A percentile compares a stretch with the other conserved stretches of the same genome.
phyloP scores from a whole-genome alignment of 2,329 filamentous ascomycete genomes.

The Verticillium albo-atrum region DNA sequence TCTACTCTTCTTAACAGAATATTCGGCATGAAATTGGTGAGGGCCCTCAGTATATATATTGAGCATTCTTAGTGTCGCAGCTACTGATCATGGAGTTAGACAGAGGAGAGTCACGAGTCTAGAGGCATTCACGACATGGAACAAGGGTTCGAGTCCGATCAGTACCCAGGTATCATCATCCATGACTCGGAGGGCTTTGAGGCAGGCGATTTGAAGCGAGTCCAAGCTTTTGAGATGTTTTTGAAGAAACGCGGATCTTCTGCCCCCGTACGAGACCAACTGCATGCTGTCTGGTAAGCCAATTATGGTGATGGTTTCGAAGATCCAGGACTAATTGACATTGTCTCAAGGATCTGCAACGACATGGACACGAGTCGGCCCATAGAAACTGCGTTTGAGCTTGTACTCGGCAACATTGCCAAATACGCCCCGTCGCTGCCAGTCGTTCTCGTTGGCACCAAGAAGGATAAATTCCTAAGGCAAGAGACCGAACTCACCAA shows the following conservation, averaged over 20 bases:
- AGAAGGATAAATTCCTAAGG: conserved; percentile 20
- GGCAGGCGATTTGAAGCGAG: conserved; percentile 16
- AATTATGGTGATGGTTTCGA: no score
- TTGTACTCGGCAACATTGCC: conserved; percentile 16
- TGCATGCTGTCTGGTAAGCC: conserved; percentile 20
- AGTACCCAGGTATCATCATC: conserved; percentile 19
- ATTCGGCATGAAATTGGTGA: conserved; percentile 16
- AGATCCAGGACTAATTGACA: background rate
- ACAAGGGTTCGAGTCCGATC: conserved; percentile 20
- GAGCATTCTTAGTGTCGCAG: background rate
- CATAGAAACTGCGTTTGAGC: conserved; percentile 18
- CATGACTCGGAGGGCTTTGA: conserved; percentile 22
- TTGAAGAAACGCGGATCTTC: conserved; percentile 15
- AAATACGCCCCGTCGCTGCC: conserved; percentile 14
- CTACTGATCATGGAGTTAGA: conserved; percentile 2
- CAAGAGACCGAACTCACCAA: conserved; percentile 14
- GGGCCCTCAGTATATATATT: background rate
- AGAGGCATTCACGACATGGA: conserved; percentile 20
- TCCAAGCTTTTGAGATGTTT: conserved; percentile 17
- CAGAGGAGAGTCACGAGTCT: conserved; percentile 16
- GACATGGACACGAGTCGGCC: conserved; percentile 15
- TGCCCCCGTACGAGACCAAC: conserved; percentile 7
- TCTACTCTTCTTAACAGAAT: conserved; percentile 21
- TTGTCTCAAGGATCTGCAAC: conserved; percentile 17
- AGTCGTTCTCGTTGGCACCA: conserved; percentile 19